Percentiles rank a stretch among this genome's conserved stretches.
Evolutionary conservation across 1,284 basidiomycete genomes (phyloP).

Genomic region (Heliocybe sulcata): DNA sequence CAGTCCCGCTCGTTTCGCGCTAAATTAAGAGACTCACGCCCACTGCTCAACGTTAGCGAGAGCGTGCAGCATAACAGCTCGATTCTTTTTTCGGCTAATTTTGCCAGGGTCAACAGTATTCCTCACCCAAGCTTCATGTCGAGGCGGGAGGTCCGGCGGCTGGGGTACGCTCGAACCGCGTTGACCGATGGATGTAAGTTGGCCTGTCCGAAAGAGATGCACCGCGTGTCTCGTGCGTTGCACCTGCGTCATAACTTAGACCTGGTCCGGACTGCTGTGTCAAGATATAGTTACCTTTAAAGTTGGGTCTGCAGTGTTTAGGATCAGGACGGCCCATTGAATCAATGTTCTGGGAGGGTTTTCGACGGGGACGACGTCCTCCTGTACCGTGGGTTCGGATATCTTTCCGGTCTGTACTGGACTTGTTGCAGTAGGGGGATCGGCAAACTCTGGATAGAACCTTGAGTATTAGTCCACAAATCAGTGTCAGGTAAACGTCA

Average conservation of each 20-base stretch:
- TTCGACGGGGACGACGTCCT: slow-evolving; percentile 40
- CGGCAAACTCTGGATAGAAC: slow-evolving; percentile 52
- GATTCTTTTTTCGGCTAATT: background rate
- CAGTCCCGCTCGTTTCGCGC: slow-evolving; percentile 14
- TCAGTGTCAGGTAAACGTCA: slow-evolving; percentile 17
- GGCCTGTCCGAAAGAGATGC: slow-evolving; percentile 61
- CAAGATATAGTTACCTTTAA: slow-evolving; percentile 41
- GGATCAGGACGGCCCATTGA: slow-evolving; percentile 70
- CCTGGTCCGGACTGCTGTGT: background rate
- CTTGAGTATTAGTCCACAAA: background rate
- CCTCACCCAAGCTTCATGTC: slow-evolving; percentile 33
- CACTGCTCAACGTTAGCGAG: slow-evolving; percentile 90
- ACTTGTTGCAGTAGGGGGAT: slow-evolving; percentile 44
- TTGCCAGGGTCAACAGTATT: slow-evolving; percentile 26
- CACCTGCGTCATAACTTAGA: slow-evolving; percentile 29
- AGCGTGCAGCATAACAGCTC: slow-evolving; percentile 71
- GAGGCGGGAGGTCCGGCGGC: slow-evolving; percentile 66
- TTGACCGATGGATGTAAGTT: slow-evolving; percentile 60
- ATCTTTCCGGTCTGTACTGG: slow-evolving; percentile 12
- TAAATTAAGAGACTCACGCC: slow-evolving; percentile 57
- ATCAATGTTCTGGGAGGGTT: slow-evolving; percentile 57
- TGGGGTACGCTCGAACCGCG: slow-evolving; percentile 37
- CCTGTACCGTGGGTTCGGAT: slow-evolving; percentile 16
- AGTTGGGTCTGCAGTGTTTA: slow-evolving; percentile 67
- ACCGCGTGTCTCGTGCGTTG: slow-evolving; percentile 67